Conservation (phyloP, 805 yeast species). For the Metschnikowia cubensis region DNA sequence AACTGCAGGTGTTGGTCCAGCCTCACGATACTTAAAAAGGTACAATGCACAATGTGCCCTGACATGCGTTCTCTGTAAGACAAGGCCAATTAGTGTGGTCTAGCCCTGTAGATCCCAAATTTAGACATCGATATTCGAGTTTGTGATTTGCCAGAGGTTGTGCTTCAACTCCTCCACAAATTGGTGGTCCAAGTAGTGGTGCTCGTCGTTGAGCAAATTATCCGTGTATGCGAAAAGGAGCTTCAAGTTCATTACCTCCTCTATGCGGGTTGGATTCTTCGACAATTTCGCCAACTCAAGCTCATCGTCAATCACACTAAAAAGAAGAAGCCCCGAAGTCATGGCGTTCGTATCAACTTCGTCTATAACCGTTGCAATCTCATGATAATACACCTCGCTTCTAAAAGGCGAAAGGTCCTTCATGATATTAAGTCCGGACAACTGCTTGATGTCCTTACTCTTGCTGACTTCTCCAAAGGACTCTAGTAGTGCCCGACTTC, state of each 20-base stretch:
- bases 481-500: constrained; percentile 27
- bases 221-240: constrained; percentile 61
- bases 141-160: constrained; percentile 30
- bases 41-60: neutral
- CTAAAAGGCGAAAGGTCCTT: constrained; percentile 25
- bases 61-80: neutral
- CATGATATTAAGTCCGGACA: constrained; percentile 22
- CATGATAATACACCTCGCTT: constrained; percentile 28
- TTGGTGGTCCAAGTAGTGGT: constrained; percentile 44
- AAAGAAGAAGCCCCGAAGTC: constrained; percentile 39
- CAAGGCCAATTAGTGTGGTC: neutral
- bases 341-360: constrained; percentile 18
- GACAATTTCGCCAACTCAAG: constrained; percentile 47
- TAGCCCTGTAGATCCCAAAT: neutral
- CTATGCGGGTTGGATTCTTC: constrained; percentile 36
- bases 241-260: constrained; percentile 62
- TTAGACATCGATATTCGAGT: neutral
- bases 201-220: constrained; percentile 29
- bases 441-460: constrained; percentile 24
- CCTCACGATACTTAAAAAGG: neutral
- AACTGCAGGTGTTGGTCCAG: neutral
- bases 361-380: constrained; percentile 18
- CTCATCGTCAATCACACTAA: constrained; percentile 49
- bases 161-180: constrained; percentile 53
- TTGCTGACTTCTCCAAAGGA: constrained; percentile 23